phyloP scores from a whole-genome alignment of 805 yeast genomes.

The Schizosaccharomyces cryophilus region DNA sequence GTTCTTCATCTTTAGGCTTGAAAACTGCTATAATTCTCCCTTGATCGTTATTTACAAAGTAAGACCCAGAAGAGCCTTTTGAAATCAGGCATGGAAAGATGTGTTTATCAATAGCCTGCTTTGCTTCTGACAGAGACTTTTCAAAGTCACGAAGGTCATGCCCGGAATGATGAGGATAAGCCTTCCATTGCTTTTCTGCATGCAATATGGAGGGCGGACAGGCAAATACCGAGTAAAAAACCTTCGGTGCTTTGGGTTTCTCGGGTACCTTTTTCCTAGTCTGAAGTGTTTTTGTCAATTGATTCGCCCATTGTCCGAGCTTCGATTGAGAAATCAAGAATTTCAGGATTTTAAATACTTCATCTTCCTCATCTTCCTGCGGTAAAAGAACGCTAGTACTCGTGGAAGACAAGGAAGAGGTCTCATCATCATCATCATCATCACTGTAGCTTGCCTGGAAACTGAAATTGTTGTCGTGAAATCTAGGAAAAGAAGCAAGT shows the following conservation, averaged over 20 bases:
- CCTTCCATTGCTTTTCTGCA: neutral
- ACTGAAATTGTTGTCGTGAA: neutral
- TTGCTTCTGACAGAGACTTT: neutral
- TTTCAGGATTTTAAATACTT: neutral
- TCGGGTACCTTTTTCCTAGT: neutral
- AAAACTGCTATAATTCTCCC: slow-evolving; percentile 31
- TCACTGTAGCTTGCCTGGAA: too few species aligned
- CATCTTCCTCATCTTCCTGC: neutral
- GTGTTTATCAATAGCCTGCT: slow-evolving; percentile 22
- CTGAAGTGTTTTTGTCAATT: neutral
- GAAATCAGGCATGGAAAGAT: slow-evolving; percentile 29
- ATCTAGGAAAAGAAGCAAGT: neutral
- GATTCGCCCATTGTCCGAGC: neutral
- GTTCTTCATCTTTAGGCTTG: slow-evolving; percentile 62
- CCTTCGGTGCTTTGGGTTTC: neutral
- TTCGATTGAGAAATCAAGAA: neutral
- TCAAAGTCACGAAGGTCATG: neutral
- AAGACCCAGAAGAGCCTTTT: slow-evolving; percentile 49
- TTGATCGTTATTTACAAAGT: slow-evolving; percentile 24
- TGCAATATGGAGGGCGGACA: neutral
- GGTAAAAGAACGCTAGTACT: neutral
- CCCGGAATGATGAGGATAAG: neutral
- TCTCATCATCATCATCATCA: neutral
- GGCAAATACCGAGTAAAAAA: neutral
- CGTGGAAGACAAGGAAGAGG: neutral